These are phyloP conservation scores for Lentinula detonsa DNA, from an alignment of 768 basidiomycete genomes.

Conservation along the genomic window DNA sequence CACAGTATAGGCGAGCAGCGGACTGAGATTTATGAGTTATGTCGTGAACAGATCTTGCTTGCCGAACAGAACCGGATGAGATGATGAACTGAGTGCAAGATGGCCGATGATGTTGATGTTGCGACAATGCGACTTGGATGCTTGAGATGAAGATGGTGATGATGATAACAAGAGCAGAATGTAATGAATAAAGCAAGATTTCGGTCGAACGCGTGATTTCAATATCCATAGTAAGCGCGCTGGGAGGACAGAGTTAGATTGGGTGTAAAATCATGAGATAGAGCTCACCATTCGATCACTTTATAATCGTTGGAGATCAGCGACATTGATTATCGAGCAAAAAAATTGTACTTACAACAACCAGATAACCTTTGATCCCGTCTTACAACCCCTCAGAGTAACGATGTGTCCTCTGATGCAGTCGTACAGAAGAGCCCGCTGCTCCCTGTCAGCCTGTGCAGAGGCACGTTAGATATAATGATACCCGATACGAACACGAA, in stretches of 20 bases:
- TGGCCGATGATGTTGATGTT: conserved; percentile 1
- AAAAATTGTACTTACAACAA: conserved; percentile 46
- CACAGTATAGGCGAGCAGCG: conserved; percentile 8
- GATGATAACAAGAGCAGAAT: conserved; percentile 12
- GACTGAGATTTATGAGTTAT: conserved; percentile 7
- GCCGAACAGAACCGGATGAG: neutral
- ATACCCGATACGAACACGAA: neutral
- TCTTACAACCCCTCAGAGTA: conserved; percentile 86
- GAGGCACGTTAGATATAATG: conserved; percentile 4
- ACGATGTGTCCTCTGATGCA: conserved; percentile 86
- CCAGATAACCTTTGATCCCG: conserved; percentile 90
- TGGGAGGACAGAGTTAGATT: conserved; percentile 13
- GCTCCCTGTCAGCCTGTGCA: conserved; percentile 76
- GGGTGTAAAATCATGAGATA: neutral
- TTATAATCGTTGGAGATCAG: conserved; percentile 3
- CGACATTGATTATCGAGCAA: neutral
- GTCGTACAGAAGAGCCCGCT: conserved; percentile 75
- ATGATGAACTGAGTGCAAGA: neutral
- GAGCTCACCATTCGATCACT: conserved; percentile 53
- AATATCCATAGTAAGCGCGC: conserved; percentile 65
- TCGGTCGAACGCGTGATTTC: conserved; percentile 16
- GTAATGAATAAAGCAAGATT: conserved; percentile 19
- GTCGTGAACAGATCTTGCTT: neutral
- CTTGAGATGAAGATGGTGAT: neutral
- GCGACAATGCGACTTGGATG: conserved; percentile 5